A percentile compares a stretch with the other conserved stretches of the same genome.
phyloP scores from a whole-genome alignment of 2,329 filamentous ascomycete genomes.

The Nigrospora sphaerica region DNA sequence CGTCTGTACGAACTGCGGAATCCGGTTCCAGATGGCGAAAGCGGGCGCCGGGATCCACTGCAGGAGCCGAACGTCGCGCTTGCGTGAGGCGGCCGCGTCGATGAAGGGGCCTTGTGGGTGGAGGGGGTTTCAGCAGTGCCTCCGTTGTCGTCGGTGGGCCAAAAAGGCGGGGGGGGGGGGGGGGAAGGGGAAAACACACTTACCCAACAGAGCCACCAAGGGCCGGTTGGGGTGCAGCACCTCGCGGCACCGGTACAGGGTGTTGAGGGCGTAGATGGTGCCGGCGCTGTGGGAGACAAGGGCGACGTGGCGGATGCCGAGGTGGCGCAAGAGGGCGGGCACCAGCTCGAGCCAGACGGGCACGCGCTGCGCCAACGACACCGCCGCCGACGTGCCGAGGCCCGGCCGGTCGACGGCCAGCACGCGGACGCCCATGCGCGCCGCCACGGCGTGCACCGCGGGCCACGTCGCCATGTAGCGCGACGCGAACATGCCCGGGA shows the following conservation, averaged over 20 bases:
- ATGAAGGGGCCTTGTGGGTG: background rate
- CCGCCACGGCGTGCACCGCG: constrained; percentile 4
- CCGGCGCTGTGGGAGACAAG: constrained; percentile 13
- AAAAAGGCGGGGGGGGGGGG: background rate
- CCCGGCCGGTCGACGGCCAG: constrained; percentile 23
- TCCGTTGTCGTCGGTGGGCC: background rate
- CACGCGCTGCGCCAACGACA: constrained; percentile 12
- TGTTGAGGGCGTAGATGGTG: constrained; percentile 13
- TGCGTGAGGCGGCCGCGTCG: background rate
- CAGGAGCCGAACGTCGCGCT: background rate
- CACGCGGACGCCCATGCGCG: constrained; percentile 7
- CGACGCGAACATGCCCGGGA: constrained; percentile 14
- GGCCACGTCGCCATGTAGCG: constrained; percentile 3
- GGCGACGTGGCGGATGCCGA: constrained; percentile 19
- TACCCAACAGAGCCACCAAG: constrained; percentile 7
- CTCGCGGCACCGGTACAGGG: constrained; percentile 13
- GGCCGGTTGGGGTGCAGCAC: constrained; percentile 12
- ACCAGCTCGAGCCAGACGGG: constrained; percentile 21
- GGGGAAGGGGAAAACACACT: background rate
- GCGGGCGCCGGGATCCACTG: background rate
- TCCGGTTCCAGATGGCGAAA: background rate
- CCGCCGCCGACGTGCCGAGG: constrained; percentile 24
- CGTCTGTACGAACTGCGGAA: background rate
- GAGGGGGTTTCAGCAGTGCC: background rate
- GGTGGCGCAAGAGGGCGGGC: constrained; percentile 22